Percentiles rank a stretch among this genome's conserved stretches.
Evolutionary conservation across 2,329 filamentous ascomycete species (phyloP).

Genomic region (Hawksworthiomyces lignivorus): DNA sequence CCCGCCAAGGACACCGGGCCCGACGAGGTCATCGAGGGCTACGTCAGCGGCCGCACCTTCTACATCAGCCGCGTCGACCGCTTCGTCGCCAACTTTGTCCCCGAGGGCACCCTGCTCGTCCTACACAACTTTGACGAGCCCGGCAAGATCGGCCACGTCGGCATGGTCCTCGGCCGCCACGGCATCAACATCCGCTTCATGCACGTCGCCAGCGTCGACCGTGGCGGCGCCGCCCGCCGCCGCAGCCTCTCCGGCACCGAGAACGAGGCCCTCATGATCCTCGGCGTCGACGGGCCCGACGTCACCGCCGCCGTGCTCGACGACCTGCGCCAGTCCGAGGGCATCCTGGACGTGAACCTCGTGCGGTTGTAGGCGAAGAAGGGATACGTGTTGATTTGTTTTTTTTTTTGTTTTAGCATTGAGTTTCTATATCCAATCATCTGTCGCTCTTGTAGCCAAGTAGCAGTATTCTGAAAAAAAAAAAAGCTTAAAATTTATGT

Average conservation of each 20-base stretch:
- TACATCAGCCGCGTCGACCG: constrained; percentile 67
- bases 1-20: constrained; percentile 15
- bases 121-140: constrained; percentile 75
- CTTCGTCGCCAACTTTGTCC: constrained; percentile 66
- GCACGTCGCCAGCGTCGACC: constrained; percentile 56
- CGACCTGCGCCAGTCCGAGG: constrained; percentile 40
- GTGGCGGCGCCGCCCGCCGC: constrained; percentile 11
- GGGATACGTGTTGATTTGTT: too few species aligned
- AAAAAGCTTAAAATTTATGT: too few species aligned
- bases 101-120: constrained; percentile 67
- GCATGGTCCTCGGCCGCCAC: constrained; percentile 58
- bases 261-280: constrained; percentile 74
- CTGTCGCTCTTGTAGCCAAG: too few species aligned
- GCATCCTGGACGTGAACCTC: constrained; percentile 48
- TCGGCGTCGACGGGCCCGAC: constrained; percentile 57
- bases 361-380: constrained; percentile 25
- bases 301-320: constrained; percentile 50
- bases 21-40: constrained; percentile 53
- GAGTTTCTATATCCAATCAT: too few species aligned
- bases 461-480: too few species aligned
- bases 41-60: constrained; percentile 53
- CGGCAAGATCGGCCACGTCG: constrained; percentile 76
- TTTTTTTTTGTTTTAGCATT: too few species aligned
- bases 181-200: constrained; percentile 76
- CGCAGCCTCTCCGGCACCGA: constrained; percentile 23